Evolutionary conservation across 1,284 basidiomycete species (phyloP).

Genomic region (Limonomyces culmigenus): DNA sequence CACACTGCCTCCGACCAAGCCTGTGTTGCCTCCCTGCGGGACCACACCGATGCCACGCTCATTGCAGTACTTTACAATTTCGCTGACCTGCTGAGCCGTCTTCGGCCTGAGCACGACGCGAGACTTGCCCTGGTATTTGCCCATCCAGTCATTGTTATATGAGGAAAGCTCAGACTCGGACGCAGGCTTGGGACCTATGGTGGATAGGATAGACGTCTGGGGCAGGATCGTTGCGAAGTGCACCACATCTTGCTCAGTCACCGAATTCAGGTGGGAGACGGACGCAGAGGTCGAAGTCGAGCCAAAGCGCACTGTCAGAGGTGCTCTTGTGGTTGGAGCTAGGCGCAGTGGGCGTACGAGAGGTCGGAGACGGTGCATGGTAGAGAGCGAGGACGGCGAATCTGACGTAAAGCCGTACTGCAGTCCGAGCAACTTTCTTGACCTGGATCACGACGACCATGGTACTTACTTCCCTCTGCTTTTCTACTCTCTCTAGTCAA

Average conservation of each 20-base stretch:
- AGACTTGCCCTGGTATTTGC: constrained; percentile 79
- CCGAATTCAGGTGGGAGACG: constrained; percentile 21
- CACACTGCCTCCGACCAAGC: constrained; percentile 92
- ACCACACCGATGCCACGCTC: constrained; percentile 72
- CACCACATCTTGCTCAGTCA: constrained; percentile 37
- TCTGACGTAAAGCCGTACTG: no score
- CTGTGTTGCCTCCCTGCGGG: constrained; percentile 97
- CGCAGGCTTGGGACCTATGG: constrained; percentile 30
- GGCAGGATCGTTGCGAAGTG: constrained; percentile 49
- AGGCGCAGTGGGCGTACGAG: not conserved
- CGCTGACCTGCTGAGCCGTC: constrained; percentile 75
- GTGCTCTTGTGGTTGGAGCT: not conserved
- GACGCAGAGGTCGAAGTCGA: constrained; percentile 9
- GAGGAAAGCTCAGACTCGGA: constrained; percentile 53
- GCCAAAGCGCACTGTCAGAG: constrained; percentile 1
- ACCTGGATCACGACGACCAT: no score
- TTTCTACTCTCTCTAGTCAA: no score
- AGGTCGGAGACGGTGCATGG: not conserved
- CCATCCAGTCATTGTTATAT: constrained; percentile 96
- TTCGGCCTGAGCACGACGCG: constrained; percentile 83
- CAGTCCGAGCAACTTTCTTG: no score
- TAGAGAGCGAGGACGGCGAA: constrained; percentile 1
- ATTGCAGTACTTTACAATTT: constrained; percentile 77
- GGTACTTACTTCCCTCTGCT: no score
- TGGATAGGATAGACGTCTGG: constrained; percentile 43